Conservation (phyloP, 495 filamentous ascomycete species). For the Penicillium desertorum region DNA sequence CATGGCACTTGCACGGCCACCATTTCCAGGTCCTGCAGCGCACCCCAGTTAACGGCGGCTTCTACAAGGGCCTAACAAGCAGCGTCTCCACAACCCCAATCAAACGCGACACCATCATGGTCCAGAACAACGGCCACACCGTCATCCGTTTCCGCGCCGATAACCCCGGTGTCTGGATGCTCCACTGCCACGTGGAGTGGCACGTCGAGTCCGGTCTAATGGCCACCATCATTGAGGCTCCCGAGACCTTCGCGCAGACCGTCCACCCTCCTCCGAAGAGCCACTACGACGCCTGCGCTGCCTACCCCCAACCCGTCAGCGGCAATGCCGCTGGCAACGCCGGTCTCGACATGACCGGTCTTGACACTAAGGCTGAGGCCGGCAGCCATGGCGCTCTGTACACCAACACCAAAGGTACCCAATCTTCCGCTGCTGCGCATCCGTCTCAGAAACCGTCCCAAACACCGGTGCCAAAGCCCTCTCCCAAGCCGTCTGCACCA, state of each 20-base stretch:
- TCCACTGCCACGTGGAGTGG: conserved; percentile 85
- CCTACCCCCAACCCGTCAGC: conserved; percentile 20
- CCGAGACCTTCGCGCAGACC: conserved; percentile 28
- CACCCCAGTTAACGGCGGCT: conserved; percentile 44
- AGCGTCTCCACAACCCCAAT: conserved; percentile 26
- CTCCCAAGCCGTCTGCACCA: not conserved
- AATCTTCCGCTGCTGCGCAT: not conserved
- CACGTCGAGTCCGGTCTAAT: conserved; percentile 72
- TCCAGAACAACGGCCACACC: conserved; percentile 56
- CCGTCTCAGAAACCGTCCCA: not conserved
- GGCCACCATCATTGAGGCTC: conserved; percentile 65
- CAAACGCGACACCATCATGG: conserved; percentile 57
- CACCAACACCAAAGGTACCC: not conserved
- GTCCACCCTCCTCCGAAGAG: conserved; percentile 23
- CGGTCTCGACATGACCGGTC: conserved; percentile 22
- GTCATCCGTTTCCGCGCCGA: conserved; percentile 67
- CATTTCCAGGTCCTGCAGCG: conserved; percentile 50
- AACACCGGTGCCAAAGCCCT: not conserved
- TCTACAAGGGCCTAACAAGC: conserved; percentile 35
- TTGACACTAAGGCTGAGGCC: conserved; percentile 14
- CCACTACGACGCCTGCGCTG: conserved; percentile 25
- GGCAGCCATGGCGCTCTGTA: conserved; percentile 27
- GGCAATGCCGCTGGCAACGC: conserved; percentile 31
- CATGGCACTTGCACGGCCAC: conserved; percentile 66
- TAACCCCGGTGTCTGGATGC: conserved; percentile 76